These are phyloP conservation scores for Hericium rajendrae DNA, from an alignment of 768 basidiomycete genomes.

Conservation along the genomic window DNA sequence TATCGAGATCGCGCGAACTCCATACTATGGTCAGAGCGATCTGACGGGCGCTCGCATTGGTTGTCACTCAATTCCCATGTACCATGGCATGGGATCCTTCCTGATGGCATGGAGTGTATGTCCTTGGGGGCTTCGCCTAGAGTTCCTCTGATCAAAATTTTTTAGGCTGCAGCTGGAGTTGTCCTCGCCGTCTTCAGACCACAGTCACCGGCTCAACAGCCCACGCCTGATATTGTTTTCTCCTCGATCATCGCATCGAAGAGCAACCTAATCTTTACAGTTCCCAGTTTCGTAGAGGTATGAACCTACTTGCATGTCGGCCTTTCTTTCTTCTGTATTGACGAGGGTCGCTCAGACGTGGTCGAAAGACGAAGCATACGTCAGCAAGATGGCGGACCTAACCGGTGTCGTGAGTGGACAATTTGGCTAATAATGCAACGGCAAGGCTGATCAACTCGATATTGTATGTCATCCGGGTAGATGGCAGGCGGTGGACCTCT, in stretches of 20 bases:
- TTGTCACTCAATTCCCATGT: neutral
- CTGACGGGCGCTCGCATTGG: neutral
- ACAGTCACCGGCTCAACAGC: neutral
- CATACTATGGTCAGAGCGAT: neutral
- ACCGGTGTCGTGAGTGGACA: neutral
- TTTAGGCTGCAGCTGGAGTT: neutral
- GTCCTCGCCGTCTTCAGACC: neutral
- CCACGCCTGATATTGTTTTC: constrained; percentile 4
- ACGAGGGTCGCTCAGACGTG: neutral
- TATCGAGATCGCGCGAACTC: neutral
- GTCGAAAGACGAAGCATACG: neutral
- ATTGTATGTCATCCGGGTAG: neutral
- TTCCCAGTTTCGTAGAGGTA: neutral
- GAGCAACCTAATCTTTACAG: constrained; percentile 14
- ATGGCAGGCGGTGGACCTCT: neutral
- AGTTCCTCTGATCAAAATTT: no score
- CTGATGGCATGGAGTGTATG: neutral
- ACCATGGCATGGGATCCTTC: neutral
- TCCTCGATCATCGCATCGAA: constrained; percentile 16
- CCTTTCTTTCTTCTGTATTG: neutral
- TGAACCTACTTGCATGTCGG: neutral
- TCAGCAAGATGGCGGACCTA: neutral
- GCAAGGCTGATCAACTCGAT: neutral
- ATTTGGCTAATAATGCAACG: neutral
- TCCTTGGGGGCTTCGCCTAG: no score